These are phyloP conservation scores for Lecanoromycetidae sp. DNA, from an alignment of 2,329 filamentous ascomycete species.

Conservation along the genomic window DNA sequence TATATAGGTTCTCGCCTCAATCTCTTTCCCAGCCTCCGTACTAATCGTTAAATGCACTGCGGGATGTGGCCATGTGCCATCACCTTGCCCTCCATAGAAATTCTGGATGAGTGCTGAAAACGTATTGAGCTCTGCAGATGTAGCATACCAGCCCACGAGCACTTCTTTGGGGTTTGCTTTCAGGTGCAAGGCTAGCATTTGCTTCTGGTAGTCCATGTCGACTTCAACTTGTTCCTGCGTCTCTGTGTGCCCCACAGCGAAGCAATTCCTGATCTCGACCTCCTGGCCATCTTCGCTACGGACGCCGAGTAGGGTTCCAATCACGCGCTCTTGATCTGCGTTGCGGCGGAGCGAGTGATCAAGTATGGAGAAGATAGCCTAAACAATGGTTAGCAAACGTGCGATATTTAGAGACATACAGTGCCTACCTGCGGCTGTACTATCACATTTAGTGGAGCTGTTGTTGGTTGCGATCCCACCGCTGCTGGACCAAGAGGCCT, in stretches of 20 bases:
- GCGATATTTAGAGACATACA: slow-evolving; percentile 13
- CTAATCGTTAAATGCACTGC: slow-evolving; percentile 92
- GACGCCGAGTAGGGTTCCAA: slow-evolving; percentile 85
- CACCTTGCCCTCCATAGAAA: slow-evolving; percentile 95
- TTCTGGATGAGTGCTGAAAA: slow-evolving; percentile 99
- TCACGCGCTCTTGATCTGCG: slow-evolving; percentile 86
- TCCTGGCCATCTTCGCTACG: slow-evolving; percentile 95
- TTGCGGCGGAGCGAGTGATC: slow-evolving; percentile 92
- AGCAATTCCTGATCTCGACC: slow-evolving; percentile 89
- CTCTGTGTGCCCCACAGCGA: slow-evolving; percentile 96
- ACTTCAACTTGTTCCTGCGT: slow-evolving; percentile 98
- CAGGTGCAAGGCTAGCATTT: slow-evolving; percentile 90
- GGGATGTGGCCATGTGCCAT: slow-evolving; percentile 94
- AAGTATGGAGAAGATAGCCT: slow-evolving; percentile 55
- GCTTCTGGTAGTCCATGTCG: slow-evolving; percentile 99
- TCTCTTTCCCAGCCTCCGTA: slow-evolving; percentile 75
- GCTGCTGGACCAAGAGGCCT: slow-evolving; percentile 76
- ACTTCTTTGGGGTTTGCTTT: slow-evolving; percentile 89
- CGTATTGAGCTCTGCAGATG: slow-evolving; percentile 89
- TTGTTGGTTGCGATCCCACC: slow-evolving; percentile 68
- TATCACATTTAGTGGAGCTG: slow-evolving; percentile 82
- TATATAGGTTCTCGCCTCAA: slow-evolving; percentile 89
- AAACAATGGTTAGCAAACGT: not conserved
- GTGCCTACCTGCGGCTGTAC: slow-evolving; percentile 83
- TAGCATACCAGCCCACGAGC: slow-evolving; percentile 97